Conservation (phyloP, 164 flowering plant species). For the Akebia trifoliata region DNA sequence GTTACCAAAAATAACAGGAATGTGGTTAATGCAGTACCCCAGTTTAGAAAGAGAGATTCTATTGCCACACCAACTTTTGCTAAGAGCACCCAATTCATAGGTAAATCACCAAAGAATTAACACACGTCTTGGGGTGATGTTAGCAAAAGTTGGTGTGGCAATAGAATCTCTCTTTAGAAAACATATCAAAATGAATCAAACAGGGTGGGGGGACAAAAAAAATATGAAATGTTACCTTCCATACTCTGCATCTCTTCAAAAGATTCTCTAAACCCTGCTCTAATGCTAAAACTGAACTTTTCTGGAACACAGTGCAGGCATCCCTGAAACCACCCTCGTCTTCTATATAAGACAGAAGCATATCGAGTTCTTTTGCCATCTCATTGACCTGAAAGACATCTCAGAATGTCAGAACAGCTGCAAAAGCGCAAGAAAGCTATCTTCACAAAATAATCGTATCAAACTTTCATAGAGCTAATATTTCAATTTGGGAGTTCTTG, state of each 20-base stretch:
- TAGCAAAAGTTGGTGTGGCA: too few relatives aligned
- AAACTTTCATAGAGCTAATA: too few relatives aligned
- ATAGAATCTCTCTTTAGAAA: too few relatives aligned
- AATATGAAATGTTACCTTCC: constrained; percentile 43
- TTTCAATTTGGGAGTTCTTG: too few relatives aligned
- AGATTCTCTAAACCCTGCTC: constrained; percentile 48
- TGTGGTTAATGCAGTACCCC: neutral
- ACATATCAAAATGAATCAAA: neutral
- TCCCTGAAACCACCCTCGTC: constrained; percentile 73
- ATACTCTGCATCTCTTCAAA: constrained; percentile 47
- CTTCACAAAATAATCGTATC: too few relatives aligned
- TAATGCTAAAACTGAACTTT: constrained; percentile 40
- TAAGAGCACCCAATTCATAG: too few relatives aligned
- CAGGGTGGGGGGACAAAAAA: neutral
- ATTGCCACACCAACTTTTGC: too few relatives aligned
- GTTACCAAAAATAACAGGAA: neutral
- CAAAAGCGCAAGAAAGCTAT: neutral
- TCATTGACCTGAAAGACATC: constrained; percentile 56
- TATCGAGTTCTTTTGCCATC: constrained; percentile 70
- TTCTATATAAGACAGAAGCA: constrained; percentile 58
- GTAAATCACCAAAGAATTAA: too few relatives aligned
- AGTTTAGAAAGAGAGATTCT: neutral
- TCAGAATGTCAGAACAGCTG: neutral
- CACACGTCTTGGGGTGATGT: too few relatives aligned
- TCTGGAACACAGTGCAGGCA: constrained; percentile 45